phyloP scores from a whole-genome alignment of 2,329 filamentous ascomycete species.

The Blastomyces percursus region DNA sequence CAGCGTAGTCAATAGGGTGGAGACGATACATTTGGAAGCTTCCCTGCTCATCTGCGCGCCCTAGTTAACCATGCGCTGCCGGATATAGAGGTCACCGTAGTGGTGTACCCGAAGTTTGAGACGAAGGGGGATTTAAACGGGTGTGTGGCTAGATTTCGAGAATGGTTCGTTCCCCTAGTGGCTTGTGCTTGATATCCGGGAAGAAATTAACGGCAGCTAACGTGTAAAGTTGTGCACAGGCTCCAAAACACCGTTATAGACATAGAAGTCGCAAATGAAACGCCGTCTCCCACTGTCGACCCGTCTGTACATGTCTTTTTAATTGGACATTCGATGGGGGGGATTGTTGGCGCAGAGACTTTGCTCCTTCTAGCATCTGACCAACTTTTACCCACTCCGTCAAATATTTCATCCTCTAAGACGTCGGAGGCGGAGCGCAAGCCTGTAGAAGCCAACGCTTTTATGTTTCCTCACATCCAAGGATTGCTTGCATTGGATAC shows the following conservation, averaged over 20 bases:
- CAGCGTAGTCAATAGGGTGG: constrained; percentile 29
- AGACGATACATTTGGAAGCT: constrained; percentile 39
- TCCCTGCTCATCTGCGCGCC: constrained; percentile 35
- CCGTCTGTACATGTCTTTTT: constrained; percentile 74
- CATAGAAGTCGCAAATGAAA: constrained; percentile 71
- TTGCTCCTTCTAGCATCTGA: constrained; percentile 64
- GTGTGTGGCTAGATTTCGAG: constrained; percentile 36
- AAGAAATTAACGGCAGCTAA: neutral
- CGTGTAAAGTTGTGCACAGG: constrained; percentile 36
- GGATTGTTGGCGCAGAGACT: constrained; percentile 87
- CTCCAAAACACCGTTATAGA: constrained; percentile 89
- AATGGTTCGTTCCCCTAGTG: constrained; percentile 31
- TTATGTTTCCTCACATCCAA: constrained; percentile 91
- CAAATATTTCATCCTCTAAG: constrained; percentile 18
- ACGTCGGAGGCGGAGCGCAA: constrained; percentile 12
- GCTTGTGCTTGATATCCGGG: neutral
- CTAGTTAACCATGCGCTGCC: constrained; percentile 35
- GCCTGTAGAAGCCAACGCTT: constrained; percentile 27
- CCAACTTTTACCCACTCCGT: constrained; percentile 37
- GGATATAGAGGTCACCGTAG: constrained; percentile 30
- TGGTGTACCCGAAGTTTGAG: constrained; percentile 41
- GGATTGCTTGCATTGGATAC: constrained; percentile 91
- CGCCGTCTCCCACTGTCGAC: constrained; percentile 73
- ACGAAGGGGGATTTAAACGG: constrained; percentile 39
- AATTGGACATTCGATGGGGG: constrained; percentile 81